phyloP scores from a whole-genome alignment of 495 filamentous ascomycete genomes.

The Hypoxylon trugodes region DNA sequence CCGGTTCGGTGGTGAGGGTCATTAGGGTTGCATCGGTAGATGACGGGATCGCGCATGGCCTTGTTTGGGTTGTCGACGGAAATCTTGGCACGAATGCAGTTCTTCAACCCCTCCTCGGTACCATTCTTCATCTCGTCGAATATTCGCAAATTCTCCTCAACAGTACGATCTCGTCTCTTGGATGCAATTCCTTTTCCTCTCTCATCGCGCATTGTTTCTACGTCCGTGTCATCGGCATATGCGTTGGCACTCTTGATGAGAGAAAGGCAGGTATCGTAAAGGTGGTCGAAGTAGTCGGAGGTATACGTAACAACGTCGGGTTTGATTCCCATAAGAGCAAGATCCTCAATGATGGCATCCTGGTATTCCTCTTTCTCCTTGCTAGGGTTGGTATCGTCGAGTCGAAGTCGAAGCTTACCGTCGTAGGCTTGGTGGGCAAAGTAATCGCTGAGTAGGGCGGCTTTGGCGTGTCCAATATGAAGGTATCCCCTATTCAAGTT shows the following conservation, averaged over 20 bases:
- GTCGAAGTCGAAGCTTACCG: slow-evolving; percentile 81
- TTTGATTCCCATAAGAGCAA: slow-evolving; percentile 84
- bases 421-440: slow-evolving; percentile 90
- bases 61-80: slow-evolving; percentile 84
- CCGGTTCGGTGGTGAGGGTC: slow-evolving; percentile 88
- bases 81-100: slow-evolving; percentile 92
- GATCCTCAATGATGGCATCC: slow-evolving; percentile 86
- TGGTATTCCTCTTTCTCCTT: slow-evolving; percentile 95
- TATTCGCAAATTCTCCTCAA: slow-evolving; percentile 79
- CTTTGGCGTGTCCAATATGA: slow-evolving; percentile 94
- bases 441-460: slow-evolving; percentile 90
- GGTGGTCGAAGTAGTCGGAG: slow-evolving; percentile 88
- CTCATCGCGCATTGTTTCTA: slow-evolving; percentile 84
- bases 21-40: slow-evolving; percentile 87
- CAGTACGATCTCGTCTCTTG: slow-evolving; percentile 74
- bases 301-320: slow-evolving; percentile 82
- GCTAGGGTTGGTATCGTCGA: slow-evolving; percentile 93
- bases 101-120: slow-evolving; percentile 74
- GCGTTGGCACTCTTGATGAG: slow-evolving; percentile 87
- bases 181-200: slow-evolving; percentile 79
- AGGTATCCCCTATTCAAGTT: slow-evolving; percentile 70
- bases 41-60: slow-evolving; percentile 89
- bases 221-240: slow-evolving; percentile 89
- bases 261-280: slow-evolving; percentile 78
- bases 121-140: slow-evolving; percentile 92